A percentile compares a stretch with the other conserved stretches of the same genome.
Evolutionary conservation across 495 filamentous ascomycete species (phyloP).

Genomic region (Chaetomidium leptoderma): DNA sequence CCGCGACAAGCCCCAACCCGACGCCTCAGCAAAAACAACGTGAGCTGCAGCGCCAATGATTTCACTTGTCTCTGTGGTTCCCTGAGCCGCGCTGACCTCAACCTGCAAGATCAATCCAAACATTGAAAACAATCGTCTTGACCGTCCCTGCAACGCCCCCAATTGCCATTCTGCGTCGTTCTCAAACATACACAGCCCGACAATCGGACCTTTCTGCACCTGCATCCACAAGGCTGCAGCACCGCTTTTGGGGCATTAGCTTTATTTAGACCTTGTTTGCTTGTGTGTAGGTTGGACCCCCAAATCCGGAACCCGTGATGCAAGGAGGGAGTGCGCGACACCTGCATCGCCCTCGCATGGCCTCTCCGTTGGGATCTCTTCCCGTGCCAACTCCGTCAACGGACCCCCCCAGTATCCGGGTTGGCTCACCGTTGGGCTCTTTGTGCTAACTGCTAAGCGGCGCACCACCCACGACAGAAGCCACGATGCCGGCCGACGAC

Average conservation of each 20-base stretch:
- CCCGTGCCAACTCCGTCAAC: neutral
- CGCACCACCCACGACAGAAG: neutral
- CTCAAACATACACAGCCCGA: neutral
- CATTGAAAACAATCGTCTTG: neutral
- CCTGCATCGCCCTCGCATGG: neutral
- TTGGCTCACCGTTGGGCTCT: neutral
- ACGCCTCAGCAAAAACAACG: conserved; percentile 11
- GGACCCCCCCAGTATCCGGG: neutral
- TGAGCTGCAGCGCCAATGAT: conserved; percentile 14
- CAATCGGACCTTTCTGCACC: neutral
- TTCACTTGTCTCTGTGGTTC: conserved; percentile 2
- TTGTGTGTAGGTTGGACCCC: conserved; percentile 18
- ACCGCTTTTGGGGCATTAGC: neutral
- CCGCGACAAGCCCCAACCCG: conserved; percentile 1
- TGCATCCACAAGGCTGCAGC: conserved; percentile 7
- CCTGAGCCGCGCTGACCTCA: conserved; percentile 4
- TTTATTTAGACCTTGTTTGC: conserved; percentile 16
- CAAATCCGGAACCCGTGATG: conserved; percentile 1
- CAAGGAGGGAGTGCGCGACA: neutral
- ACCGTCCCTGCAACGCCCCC: neutral
- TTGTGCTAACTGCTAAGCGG: conserved; percentile 9
- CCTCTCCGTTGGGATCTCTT: neutral
- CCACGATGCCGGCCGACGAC: conserved; percentile 31
- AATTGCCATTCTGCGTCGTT: neutral
- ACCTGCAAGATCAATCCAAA: neutral